These are phyloP conservation scores for Trichosporon faecale DNA, from an alignment of 1,284 basidiomycete genomes.

Conservation along the genomic window DNA sequence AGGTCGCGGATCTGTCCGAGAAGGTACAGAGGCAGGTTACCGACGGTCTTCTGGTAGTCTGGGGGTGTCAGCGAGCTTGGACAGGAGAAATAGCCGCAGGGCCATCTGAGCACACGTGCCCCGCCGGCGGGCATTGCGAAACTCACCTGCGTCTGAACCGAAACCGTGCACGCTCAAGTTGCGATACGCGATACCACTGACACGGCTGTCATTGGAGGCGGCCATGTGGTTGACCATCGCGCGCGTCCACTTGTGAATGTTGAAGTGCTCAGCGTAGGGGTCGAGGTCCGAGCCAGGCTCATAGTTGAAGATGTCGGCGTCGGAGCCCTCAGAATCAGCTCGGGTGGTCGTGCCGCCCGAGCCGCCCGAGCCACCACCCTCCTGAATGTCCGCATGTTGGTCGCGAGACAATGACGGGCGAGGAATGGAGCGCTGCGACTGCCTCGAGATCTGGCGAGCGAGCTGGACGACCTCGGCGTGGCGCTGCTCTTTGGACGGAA, in stretches of 20 bases:
- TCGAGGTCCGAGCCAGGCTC: conserved; percentile 49
- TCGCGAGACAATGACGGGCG: background rate
- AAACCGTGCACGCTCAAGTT: conserved; percentile 55
- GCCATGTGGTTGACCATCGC: conserved; percentile 36
- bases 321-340: background rate
- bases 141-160: conserved; percentile 51
- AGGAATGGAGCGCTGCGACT: conserved; percentile 19
- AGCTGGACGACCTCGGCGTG: conserved; percentile 30
- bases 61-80: background rate
- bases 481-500: conserved; percentile 19
- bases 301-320: conserved; percentile 35
- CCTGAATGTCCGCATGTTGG: background rate
- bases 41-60: conserved; percentile 57
- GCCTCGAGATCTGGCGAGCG: conserved; percentile 38
- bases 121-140: background rate
- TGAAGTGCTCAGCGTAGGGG: conserved; percentile 53
- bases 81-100: background rate
- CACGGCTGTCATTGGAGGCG: conserved; percentile 44
- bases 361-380: conserved; percentile 5
- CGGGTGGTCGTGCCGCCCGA: conserved; percentile 2
- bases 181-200: conserved; percentile 54
- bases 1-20: conserved; percentile 45
- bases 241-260: conserved; percentile 52
- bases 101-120: background rate
- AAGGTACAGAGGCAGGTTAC: conserved; percentile 51